Conservation (phyloP, 1,284 basidiomycete genomes). For the Cryptococcus sp. region DNA sequence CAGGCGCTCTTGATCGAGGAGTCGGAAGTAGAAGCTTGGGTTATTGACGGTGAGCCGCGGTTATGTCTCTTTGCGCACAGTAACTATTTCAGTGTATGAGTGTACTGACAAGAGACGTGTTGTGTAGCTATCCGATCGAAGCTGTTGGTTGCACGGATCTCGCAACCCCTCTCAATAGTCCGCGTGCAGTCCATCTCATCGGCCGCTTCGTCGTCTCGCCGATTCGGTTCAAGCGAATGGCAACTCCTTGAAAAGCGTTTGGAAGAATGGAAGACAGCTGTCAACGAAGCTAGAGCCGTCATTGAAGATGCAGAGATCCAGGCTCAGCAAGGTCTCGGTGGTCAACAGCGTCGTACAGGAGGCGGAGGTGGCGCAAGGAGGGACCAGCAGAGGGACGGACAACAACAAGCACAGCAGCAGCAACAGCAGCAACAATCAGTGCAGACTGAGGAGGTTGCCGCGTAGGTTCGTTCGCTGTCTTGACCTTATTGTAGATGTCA, state of each 20-base stretch:
- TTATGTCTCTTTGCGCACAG: not conserved
- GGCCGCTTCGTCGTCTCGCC: slow-evolving; percentile 52
- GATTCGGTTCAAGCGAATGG: slow-evolving; percentile 81
- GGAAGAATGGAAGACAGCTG: slow-evolving; percentile 68
- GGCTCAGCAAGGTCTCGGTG: slow-evolving; percentile 30
- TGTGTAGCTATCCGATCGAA: slow-evolving; percentile 76
- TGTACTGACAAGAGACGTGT: not conserved
- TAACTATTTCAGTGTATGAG: not conserved
- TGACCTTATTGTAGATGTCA: not conserved
- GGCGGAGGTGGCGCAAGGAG: slow-evolving; percentile 4
- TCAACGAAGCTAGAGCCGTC: slow-evolving; percentile 44
- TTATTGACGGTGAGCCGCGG: slow-evolving; percentile 73
- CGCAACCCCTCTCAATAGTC: slow-evolving; percentile 74
- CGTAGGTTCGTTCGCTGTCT: slow-evolving; percentile 5
- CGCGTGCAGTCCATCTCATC: slow-evolving; percentile 75
- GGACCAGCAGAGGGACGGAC: slow-evolving; percentile 7
- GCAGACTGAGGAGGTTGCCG: slow-evolving; percentile 12
- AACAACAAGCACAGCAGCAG: slow-evolving; percentile 20
- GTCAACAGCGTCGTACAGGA: slow-evolving; percentile 22
- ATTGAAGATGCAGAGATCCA: slow-evolving; percentile 48
- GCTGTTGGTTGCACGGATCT: slow-evolving; percentile 79
- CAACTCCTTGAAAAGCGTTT: slow-evolving; percentile 75
- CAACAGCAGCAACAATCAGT: slow-evolving; percentile 6
- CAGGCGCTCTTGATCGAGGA: slow-evolving; percentile 66
- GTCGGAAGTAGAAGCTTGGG: slow-evolving; percentile 82